A percentile compares a stretch with the other conserved stretches of the same genome.
These are phyloP conservation scores for Sporormia fimetaria DNA, from an alignment of 495 filamentous ascomycete species.

Conservation along the genomic window DNA sequence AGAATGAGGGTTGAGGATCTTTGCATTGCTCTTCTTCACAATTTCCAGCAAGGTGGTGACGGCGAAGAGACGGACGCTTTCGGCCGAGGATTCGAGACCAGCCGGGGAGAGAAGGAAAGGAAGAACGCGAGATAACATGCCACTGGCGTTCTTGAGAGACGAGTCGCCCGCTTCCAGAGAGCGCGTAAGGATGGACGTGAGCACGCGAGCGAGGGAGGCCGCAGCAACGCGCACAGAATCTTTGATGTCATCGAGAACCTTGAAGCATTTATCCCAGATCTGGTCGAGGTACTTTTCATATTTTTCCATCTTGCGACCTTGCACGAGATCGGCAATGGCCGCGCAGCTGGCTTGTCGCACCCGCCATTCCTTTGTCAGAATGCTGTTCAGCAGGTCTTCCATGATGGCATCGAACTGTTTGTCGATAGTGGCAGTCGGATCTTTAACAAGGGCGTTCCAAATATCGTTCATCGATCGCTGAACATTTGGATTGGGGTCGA, in stretches of 20 bases:
- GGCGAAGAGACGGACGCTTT: constrained; percentile 62
- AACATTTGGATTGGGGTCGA: constrained; percentile 87
- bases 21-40: constrained; percentile 67
- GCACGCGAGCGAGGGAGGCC: constrained; percentile 62
- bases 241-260: constrained; percentile 89
- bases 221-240: constrained; percentile 74
- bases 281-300: constrained; percentile 75
- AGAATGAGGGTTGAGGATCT: constrained; percentile 63
- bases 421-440: constrained; percentile 59
- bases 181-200: constrained; percentile 72
- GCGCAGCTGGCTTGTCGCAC: constrained; percentile 83
- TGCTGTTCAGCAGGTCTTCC: constrained; percentile 69
- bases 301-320: constrained; percentile 59
- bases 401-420: constrained; percentile 75
- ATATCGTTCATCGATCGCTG: constrained; percentile 94
- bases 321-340: constrained; percentile 76
- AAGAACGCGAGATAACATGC: constrained; percentile 71
- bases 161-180: constrained; percentile 71
- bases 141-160: constrained; percentile 52
- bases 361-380: constrained; percentile 85
- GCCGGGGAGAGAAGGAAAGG: constrained; percentile 85
- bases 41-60: constrained; percentile 70
- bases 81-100: constrained; percentile 73
- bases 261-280: constrained; percentile 74
- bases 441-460: constrained; percentile 85